Evolutionary conservation across 2,329 filamentous ascomycete genomes (phyloP), one percentile per base, ranked within the genome.

Genomic region (Fusarium oxysporum): DNA sequence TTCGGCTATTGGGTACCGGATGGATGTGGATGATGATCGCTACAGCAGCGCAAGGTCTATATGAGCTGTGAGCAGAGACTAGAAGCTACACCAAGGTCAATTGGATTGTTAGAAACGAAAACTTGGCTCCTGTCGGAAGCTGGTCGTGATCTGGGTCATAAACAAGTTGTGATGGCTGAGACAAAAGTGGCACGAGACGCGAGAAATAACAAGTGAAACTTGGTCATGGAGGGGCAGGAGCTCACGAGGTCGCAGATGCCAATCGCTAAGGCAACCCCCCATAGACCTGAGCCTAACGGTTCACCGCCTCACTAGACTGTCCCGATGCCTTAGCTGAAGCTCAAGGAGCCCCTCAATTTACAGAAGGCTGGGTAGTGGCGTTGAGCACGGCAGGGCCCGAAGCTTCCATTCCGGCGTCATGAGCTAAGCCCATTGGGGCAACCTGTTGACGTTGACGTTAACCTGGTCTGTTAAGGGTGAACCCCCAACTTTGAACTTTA

Each of bases 261-360:
- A 71, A 70, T 75, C 66, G 62, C 58, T 62, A 61, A 59, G 50
- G 45, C 43, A 58, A 72, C 71, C 69, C 70, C 62, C 71, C 43
- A 60, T 60, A 60, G 53, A 44, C 56, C 32, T 44, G 23, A 30
- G n/a, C 30, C 33, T 57, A 65, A 59, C 54, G 48, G 67, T 67
- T 68, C 62, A 73, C 70, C 71, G 51, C 70, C 70, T 55, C 47
- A 38, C 35, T 44, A 70, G 58, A 41, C 55, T 35, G 30, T 30
- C 43, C 30, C 32, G 16, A 58, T 37, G 25, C 66, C 53, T 47
- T 30, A 69, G 30, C 40, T 41, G 37, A 47, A 66, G 54, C 55
- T 70, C 48, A 47, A 53, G 8, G 28, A 57, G 56, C 43, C 56
- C 51, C 62, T 23, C 60, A 58, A 47, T 58, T 68, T 69, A 69